Percentiles rank a stretch among this genome's conserved stretches.
These are phyloP conservation scores for Phytophthora cryptogea DNA, from an alignment of 352 stramenopile species.

Conservation along the genomic window DNA sequence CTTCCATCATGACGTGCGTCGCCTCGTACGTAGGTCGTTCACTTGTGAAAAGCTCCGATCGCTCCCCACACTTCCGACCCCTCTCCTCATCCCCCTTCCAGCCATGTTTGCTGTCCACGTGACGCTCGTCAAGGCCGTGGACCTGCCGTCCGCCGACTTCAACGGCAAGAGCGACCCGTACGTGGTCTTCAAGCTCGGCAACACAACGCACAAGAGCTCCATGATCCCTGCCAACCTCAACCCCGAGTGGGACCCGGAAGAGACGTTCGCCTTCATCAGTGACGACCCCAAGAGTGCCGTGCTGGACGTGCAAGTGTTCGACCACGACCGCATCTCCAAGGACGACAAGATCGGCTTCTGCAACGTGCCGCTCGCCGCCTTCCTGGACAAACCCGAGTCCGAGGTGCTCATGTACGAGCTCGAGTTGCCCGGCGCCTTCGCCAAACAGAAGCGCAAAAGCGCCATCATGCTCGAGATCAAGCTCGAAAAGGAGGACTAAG, in stretches of 20 bases:
- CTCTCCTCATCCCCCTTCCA: neutral
- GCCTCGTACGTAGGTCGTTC: constrained; percentile 10
- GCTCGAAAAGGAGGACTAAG: constrained; percentile 60
- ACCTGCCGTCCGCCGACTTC: constrained; percentile 75
- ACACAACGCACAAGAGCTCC: constrained; percentile 72
- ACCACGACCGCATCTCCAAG: constrained; percentile 76
- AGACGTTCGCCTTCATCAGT: constrained; percentile 69
- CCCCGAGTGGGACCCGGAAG: constrained; percentile 66
- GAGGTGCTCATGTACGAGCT: constrained; percentile 76
- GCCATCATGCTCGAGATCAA: constrained; percentile 78
- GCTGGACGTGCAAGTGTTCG: constrained; percentile 70
- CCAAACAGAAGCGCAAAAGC: constrained; percentile 73
- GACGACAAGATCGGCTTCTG: constrained; percentile 81
- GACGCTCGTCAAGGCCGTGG: constrained; percentile 68
- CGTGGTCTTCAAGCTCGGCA: constrained; percentile 72
- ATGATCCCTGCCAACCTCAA: constrained; percentile 61
- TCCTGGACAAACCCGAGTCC: constrained; percentile 42
- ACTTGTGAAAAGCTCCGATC: constrained; percentile 31
- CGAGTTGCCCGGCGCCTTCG: constrained; percentile 49
- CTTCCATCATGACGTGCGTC: neutral
- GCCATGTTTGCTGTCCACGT: constrained; percentile 66
- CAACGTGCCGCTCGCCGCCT: constrained; percentile 52
- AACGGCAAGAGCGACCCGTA: constrained; percentile 89
- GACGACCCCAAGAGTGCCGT: constrained; percentile 57
- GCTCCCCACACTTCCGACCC: neutral